phyloP scores from a whole-genome alignment of 1,284 basidiomycete species.

The Ustilago shanxiensis region DNA sequence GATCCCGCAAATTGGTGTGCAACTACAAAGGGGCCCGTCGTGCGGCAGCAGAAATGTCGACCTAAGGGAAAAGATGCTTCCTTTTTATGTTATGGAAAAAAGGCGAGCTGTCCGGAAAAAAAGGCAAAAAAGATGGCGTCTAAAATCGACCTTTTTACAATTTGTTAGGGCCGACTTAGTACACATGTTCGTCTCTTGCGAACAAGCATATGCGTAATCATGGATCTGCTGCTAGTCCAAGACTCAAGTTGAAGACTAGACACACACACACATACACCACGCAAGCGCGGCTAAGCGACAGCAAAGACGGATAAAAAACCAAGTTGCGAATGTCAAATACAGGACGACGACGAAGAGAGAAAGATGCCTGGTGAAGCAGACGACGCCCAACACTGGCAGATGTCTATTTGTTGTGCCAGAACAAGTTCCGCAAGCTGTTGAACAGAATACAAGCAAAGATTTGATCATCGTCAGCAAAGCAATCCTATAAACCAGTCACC shows the following conservation, averaged over 20 bases:
- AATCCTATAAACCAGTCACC: not conserved
- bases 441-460: not conserved
- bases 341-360: not conserved
- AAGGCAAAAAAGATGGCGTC: too few relatives aligned
- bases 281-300: not conserved
- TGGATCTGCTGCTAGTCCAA: too few relatives aligned
- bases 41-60: too few relatives aligned
- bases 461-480: constrained; percentile 11
- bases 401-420: constrained; percentile 69
- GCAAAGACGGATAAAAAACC: not conserved
- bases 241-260: too few relatives aligned
- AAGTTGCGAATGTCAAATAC: not conserved
- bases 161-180: too few relatives aligned
- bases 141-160: too few relatives aligned
- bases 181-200: too few relatives aligned
- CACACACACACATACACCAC: not conserved
- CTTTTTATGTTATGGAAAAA: too few relatives aligned
- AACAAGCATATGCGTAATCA: too few relatives aligned
- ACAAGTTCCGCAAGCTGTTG: constrained; percentile 62
- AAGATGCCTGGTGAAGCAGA: not conserved
- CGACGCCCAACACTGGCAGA: not conserved
- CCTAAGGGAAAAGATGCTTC: too few relatives aligned
- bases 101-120: too few relatives aligned
- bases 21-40: too few relatives aligned
- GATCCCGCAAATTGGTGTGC: not conserved